Percentiles rank a stretch among this genome's conserved stretches.
phyloP scores from a whole-genome alignment of 139 green algal genomes.

The Chlamydomonas incerta region DNA sequence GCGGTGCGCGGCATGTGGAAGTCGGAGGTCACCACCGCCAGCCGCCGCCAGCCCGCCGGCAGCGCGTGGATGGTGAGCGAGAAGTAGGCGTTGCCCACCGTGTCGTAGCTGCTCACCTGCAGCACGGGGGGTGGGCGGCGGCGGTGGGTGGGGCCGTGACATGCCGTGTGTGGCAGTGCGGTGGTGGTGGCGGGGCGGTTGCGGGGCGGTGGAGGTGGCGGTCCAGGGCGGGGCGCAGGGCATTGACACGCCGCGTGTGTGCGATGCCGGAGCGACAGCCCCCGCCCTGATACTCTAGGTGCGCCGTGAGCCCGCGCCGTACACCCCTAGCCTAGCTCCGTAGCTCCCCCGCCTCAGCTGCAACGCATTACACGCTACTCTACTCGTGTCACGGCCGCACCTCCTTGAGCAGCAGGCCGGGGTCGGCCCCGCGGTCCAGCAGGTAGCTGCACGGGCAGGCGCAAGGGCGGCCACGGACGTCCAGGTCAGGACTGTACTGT shows the following conservation, averaged over 20 bases:
- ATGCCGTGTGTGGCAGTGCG: no score
- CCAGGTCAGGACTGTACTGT: no score
- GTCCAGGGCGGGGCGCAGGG: no score
- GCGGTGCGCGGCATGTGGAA: conserved; percentile 87
- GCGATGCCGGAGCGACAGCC: no score
- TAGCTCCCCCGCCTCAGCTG: no score
- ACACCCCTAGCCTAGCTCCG: no score
- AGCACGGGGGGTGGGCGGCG: not conserved
- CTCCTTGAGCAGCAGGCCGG: conserved; percentile 7
- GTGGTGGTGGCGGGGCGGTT: not conserved
- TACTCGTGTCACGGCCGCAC: no score
- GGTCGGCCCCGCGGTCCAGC: not conserved
- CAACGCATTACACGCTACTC: no score
- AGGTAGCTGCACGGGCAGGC: not conserved
- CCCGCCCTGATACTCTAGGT: no score
- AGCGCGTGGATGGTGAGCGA: conserved; percentile 81
- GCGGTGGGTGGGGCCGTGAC: not conserved
- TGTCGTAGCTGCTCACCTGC: conserved; percentile 22
- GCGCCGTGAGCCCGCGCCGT: no score
- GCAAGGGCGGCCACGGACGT: no score
- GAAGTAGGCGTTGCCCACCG: conserved; percentile 88
- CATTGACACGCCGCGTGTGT: no score
- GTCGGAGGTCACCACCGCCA: conserved; percentile 58
- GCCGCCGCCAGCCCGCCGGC: conserved; percentile 73
- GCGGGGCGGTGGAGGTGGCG: not conserved